A percentile compares a stretch with the other conserved stretches of the same genome.
Evolutionary conservation across 495 filamentous ascomycete genomes (phyloP).

Genomic region (Saxispiralis lemnorum): DNA sequence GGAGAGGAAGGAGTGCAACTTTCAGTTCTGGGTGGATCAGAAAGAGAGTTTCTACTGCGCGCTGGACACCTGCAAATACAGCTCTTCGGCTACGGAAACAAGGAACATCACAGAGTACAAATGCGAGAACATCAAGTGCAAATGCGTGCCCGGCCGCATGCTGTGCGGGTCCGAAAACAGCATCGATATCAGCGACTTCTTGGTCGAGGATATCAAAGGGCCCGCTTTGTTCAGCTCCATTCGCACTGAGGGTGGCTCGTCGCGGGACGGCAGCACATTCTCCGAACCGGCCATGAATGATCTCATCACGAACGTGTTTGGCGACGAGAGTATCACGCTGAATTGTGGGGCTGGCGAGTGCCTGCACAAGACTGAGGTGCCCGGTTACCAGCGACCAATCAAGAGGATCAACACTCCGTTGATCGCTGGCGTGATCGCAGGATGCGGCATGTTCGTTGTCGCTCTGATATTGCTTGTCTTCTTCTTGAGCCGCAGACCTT

Average conservation of each 20-base stretch:
- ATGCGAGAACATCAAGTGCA: conserved; percentile 68
- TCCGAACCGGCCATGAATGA: conserved; percentile 80
- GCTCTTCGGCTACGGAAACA: conserved; percentile 43
- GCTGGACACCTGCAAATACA: conserved; percentile 62
- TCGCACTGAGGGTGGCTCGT: conserved; percentile 40
- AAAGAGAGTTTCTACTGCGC: conserved; percentile 92
- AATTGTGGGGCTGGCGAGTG: conserved; percentile 79
- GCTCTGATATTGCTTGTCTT: conserved; percentile 66
- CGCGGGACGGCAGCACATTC: conserved; percentile 55
- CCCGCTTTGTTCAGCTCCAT: conserved; percentile 66
- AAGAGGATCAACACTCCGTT: conserved; percentile 95
- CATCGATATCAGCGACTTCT: conserved; percentile 79
- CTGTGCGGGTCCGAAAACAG: conserved; percentile 82
- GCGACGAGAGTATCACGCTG: conserved; percentile 71
- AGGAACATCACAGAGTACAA: conserved; percentile 69
- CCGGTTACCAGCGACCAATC: conserved; percentile 71
- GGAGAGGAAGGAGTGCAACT: conserved; percentile 60
- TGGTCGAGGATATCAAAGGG: conserved; percentile 60
- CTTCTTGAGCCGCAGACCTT: conserved; percentile 64
- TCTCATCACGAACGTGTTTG: conserved; percentile 73
- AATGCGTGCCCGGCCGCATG: conserved; percentile 79
- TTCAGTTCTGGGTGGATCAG: conserved; percentile 95
- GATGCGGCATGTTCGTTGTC: conserved; percentile 70
- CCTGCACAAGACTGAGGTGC: conserved; percentile 76
- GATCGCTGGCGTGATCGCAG: conserved; percentile 86